Evolutionary conservation across 176 grass and related monocot species (phyloP).

Genomic region (Phragmites australis): DNA sequence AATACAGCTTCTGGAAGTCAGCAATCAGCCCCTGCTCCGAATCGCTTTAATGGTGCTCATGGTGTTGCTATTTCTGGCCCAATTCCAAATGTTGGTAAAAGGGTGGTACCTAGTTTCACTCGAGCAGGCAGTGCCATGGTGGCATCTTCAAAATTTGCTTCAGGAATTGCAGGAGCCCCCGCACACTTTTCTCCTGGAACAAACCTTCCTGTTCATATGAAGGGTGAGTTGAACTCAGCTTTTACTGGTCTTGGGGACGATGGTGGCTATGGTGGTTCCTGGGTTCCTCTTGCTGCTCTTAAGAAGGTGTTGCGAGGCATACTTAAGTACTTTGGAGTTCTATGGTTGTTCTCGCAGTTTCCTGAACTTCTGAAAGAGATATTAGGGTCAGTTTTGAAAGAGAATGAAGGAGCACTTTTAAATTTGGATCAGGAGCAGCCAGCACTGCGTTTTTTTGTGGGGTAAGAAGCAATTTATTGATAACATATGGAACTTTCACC

Average conservation of each 20-base stretch:
- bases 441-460: slow-evolving; percentile 91
- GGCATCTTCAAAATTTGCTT: slow-evolving; percentile 57
- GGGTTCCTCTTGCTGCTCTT: slow-evolving; percentile 90
- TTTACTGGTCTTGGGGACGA: slow-evolving; percentile 88
- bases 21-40: slow-evolving; percentile 41
- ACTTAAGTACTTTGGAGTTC: slow-evolving; percentile 93
- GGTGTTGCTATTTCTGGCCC: slow-evolving; percentile 49
- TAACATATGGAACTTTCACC: slow-evolving; percentile 4
- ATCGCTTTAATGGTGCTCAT: slow-evolving; percentile 36
- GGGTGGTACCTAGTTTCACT: slow-evolving; percentile 50
- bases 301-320: slow-evolving; percentile 93
- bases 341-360: slow-evolving; percentile 95
- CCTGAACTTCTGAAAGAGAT: slow-evolving; percentile 93
- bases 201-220: slow-evolving; percentile 76
- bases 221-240: slow-evolving; percentile 80
- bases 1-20: slow-evolving; percentile 42
- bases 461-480: slow-evolving; percentile 58
- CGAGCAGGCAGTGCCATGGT: slow-evolving; percentile 47
- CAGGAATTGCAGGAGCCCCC: slow-evolving; percentile 61
- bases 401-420: slow-evolving; percentile 86
- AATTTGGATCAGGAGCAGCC: slow-evolving; percentile 99
- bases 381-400: slow-evolving; percentile 91
- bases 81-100: slow-evolving; percentile 53
- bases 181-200: slow-evolving; percentile 54
- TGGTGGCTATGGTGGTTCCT: slow-evolving; percentile 93